Base-by-base conservation (phyloP, 2,329 filamentous ascomycete species). In the Pseudogymnoascus sp. region DNA sequence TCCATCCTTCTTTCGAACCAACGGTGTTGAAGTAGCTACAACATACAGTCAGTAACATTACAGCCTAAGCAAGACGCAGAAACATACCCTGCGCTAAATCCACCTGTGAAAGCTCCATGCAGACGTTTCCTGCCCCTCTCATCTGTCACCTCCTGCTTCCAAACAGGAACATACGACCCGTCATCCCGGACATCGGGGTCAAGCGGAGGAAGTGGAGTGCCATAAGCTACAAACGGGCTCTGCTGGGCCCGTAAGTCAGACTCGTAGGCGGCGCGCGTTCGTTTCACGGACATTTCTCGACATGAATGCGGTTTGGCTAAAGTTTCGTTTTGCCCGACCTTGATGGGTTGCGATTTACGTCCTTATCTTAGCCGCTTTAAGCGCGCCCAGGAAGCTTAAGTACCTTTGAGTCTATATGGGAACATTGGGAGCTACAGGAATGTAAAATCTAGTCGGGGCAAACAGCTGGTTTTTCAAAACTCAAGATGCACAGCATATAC, bases 1-100 rank as follows among this genome's bases (percentile, higher is more conserved):
- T 87, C 93, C 93, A 99, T 77, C 94, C 94, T 79, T 99, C 93
- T 75, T 97, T 97, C 61, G 93, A 97, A 60, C 94, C 94, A 67
- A 97, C 94, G 4, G 92, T 96, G 73, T 99, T 99, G 77, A 94
- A 97, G 76, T 97, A 97, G 67, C 90, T 93, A 74, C 65, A 33
- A 8, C 12, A 54, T 1, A 54, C 28, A 35, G 47, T 54, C 28
- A 54, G 47, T 54, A 70, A 63, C 60, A 64, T 64, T 67, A 41
- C 66, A 71, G 75, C 71, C 73, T 69, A 68, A 2, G 5, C 2
- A 54, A 35, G 9, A 35, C 5, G 11, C 8, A 50, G 25, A 50
- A 50, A 74, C 86, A 78, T 83, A 93, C 87, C 94, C 94, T 78
- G 94, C 94, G 78, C 92, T 97, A 78, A 89, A 99, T 30, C 94